Percentiles rank a stretch among this genome's conserved stretches.
These are phyloP conservation scores for Hippophae rhamnoides DNA, from an alignment of 306 rosid species.

Conservation along the genomic window DNA sequence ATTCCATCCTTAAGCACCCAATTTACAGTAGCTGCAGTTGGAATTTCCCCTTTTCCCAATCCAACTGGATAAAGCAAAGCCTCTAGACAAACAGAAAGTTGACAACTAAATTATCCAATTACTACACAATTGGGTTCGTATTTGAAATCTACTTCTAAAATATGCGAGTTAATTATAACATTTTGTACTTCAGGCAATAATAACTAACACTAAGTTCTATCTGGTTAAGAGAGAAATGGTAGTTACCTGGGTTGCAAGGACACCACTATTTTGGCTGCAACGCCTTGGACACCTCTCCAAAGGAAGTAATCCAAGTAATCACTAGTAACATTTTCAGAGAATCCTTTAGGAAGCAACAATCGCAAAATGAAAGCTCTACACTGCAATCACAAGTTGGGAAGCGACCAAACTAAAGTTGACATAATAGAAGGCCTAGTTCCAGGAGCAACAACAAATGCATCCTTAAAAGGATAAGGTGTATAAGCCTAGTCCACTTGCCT, in stretches of 20 bases:
- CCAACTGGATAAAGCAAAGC: slow-evolving; percentile 94
- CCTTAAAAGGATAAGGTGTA: slow-evolving; percentile 35
- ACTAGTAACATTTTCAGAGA: slow-evolving; percentile 64
- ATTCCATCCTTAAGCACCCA: slow-evolving; percentile 96
- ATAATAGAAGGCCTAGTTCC: slow-evolving; percentile 16
- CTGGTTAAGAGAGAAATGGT: not conserved
- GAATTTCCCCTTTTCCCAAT: slow-evolving; percentile 90
- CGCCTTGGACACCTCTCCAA: slow-evolving; percentile 93
- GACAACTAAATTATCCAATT: not conserved
- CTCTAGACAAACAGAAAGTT: not conserved
- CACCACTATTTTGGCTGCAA: slow-evolving; percentile 88
- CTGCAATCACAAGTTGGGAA: slow-evolving; percentile 29
- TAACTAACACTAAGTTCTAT: too few species aligned
- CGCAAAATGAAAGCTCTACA: slow-evolving; percentile 38
- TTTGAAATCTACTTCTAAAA: too few species aligned
- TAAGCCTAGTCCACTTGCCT: slow-evolving; percentile 61
- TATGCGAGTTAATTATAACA: too few species aligned
- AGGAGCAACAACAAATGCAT: slow-evolving; percentile 33
- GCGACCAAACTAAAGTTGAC: slow-evolving; percentile 13
- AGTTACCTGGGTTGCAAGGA: slow-evolving; percentile 69
- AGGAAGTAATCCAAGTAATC: slow-evolving; percentile 82
- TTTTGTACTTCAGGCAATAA: too few species aligned
- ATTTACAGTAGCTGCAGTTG: slow-evolving; percentile 73
- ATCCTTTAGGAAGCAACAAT: slow-evolving; percentile 90
- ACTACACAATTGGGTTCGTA: too few species aligned